phyloP scores from a whole-genome alignment of 208 protist species.

The Trypanosoma conorhini region DNA sequence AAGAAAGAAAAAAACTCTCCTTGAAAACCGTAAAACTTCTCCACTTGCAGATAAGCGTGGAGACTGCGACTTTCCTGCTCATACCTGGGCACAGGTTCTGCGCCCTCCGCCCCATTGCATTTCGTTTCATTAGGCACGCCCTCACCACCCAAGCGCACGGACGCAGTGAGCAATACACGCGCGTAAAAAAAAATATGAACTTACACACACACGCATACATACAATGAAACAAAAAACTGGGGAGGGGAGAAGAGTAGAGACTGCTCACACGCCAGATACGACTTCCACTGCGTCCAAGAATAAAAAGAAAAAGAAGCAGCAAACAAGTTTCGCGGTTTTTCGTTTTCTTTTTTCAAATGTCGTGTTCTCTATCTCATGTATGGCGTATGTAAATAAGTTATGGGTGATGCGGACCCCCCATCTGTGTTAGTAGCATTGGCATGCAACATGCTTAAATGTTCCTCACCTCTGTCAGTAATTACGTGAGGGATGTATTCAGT shows the following conservation, averaged over 20 bases:
- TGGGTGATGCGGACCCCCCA: not conserved
- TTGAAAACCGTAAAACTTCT: not conserved
- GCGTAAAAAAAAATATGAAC: not conserved
- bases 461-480: not conserved
- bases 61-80: not conserved
- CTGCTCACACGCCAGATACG: too few relatives aligned
- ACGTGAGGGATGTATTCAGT: not conserved
- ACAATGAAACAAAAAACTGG: not conserved
- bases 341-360: too few relatives aligned
- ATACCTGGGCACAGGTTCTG: not conserved
- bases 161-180: not conserved
- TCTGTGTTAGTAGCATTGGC: not conserved
- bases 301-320: not conserved
- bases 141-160: not conserved
- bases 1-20: not conserved
- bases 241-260: not conserved
- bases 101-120: not conserved
- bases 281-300: not conserved
- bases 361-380: not conserved
- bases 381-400: slow-evolving; percentile 2
- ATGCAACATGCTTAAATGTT: not conserved
- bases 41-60: not conserved
- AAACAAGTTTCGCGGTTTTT: not conserved
- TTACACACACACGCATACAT: not conserved
- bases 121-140: not conserved